Conservation (phyloP, 345 rosid genomes). For the Boechera stricta region DNA sequence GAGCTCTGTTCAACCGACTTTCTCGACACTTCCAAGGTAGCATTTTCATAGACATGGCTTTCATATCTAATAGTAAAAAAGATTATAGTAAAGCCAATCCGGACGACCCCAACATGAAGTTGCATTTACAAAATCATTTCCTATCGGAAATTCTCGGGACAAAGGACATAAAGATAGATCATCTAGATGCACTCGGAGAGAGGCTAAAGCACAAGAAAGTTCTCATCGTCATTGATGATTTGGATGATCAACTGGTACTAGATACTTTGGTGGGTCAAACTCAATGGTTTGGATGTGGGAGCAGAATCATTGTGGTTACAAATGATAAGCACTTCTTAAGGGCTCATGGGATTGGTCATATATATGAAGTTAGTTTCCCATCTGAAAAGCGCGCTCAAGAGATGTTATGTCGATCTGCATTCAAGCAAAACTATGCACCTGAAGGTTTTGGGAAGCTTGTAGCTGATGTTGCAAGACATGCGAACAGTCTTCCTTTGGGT, state of each 20-base stretch:
- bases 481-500: not conserved
- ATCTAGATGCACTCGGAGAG: not conserved
- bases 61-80: too few relatives aligned
- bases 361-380: not conserved
- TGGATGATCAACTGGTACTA: not conserved
- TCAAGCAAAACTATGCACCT: not conserved
- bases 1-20: too few relatives aligned
- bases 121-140: too few relatives aligned
- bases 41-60: too few relatives aligned
- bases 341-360: not conserved
- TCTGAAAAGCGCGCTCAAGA: not conserved
- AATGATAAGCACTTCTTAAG: not conserved
- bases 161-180: not conserved
- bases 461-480: not conserved
- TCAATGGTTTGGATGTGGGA: too few relatives aligned
- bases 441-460: not conserved
- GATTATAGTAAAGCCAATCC: too few relatives aligned
- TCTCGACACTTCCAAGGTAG: too few relatives aligned
- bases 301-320: too few relatives aligned
- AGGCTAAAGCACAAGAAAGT: not conserved
- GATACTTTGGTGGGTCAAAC: too few relatives aligned
- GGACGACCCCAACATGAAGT: too few relatives aligned
- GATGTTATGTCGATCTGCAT: not conserved
- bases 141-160: not conserved
- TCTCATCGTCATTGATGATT: not conserved